Evolutionary conservation across 164 flowering plant species (phyloP).

Genomic region (Magnolia changhungtana): DNA sequence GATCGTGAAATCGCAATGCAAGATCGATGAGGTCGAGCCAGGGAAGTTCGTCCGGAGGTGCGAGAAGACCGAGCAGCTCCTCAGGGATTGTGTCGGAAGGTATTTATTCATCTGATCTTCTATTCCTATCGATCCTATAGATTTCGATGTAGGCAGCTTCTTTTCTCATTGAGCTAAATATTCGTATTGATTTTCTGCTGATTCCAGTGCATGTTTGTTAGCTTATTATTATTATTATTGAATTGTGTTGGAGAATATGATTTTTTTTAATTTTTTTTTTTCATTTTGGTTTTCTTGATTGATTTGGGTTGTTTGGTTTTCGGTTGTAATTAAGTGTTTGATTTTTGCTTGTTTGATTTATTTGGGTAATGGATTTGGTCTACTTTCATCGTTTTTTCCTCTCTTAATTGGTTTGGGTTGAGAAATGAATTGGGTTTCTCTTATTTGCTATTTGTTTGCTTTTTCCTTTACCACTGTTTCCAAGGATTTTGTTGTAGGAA

Average conservation of each 20-base stretch:
- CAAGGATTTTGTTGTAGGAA: too few relatives aligned
- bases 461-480: too few relatives aligned
- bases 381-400: too few relatives aligned
- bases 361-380: too few relatives aligned
- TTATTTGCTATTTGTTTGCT: too few relatives aligned
- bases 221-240: background rate
- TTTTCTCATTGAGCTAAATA: background rate
- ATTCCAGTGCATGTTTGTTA: background rate
- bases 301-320: background rate
- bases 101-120: slow-evolving; percentile 10
- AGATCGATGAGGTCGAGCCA: slow-evolving; percentile 80
- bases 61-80: slow-evolving; percentile 71
- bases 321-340: background rate
- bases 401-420: too few relatives aligned
- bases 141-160: background rate
- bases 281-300: background rate
- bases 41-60: slow-evolving; percentile 83
- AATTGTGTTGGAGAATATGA: background rate
- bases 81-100: slow-evolving; percentile 76
- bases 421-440: too few relatives aligned
- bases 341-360: too few relatives aligned
- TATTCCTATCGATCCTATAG: background rate
- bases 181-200: background rate
- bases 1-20: slow-evolving; percentile 63
- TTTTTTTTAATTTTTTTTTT: background rate